Evolutionary conservation across 176 grass and related monocot species (phyloP), one percentile per base, ranked within the genome.

Genomic region (Olyra latifolia): DNA sequence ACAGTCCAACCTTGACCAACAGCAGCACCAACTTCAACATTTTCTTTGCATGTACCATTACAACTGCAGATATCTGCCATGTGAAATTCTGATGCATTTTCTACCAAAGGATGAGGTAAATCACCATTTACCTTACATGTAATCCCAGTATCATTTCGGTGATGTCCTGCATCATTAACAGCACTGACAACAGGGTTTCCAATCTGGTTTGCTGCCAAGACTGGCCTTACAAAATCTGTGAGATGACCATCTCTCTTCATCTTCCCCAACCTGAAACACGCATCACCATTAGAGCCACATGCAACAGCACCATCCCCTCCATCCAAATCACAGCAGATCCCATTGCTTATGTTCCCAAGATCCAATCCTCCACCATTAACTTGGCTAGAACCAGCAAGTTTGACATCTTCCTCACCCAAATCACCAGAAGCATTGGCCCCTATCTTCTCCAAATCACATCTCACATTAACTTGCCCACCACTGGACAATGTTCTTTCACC

Each of bases 1-100:
- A 55, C 71, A 10, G 79, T 81, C 68, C 76, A 75, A 14, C 57
- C 77, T 35, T 83, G 66, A 22, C 13, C 27, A 0, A 50, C 13
- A 81, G 23, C 69, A 86, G 28, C 60, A 75, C 13, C 28, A 87
- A 10, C 69, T 82, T 54, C 69, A 69, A 32, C 46, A 59, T 72
- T 58, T 85, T 64, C 50, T 58, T 49, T 55, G 46, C 32, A 45
- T 41, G 50, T 49, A 79, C 60, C 75, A 73, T 23, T 83, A 47
- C 52, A 77, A 8, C 6, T 29, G 17, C 6, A 32, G 41, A 27
- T 16, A 12, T 7, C 22, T 39, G 1, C 13, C 28, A 69, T 69
- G 5, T 69, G n/a, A 50, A 49, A 22, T 38, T 77, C 64, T 2
- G 63, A 61, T 9, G 12, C 10, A 50, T 49, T 71, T 62, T 28